Evolutionary conservation across 768 basidiomycete species (phyloP).

Genomic region (Paxillus involutus): DNA sequence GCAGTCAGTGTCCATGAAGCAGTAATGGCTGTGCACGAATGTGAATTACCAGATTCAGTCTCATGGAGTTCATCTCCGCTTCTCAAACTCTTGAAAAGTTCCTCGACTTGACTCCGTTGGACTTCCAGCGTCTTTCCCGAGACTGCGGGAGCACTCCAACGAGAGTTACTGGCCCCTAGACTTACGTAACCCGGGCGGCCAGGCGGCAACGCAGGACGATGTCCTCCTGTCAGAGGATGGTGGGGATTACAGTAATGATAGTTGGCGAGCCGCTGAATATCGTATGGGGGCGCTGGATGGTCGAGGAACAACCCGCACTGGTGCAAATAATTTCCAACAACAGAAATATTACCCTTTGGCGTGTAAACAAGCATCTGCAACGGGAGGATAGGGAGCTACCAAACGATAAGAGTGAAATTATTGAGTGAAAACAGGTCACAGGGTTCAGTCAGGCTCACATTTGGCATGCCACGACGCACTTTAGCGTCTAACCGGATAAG

Average conservation of each 20-base stretch:
- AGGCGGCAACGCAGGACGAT: constrained; percentile 40
- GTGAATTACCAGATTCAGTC: constrained; percentile 75
- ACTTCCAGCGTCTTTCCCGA: constrained; percentile 83
- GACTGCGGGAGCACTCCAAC: constrained; percentile 59
- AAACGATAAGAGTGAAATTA: constrained; percentile 16
- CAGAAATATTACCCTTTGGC: constrained; percentile 87
- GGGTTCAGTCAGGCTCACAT: constrained; percentile 45
- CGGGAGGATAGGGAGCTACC: constrained; percentile 76
- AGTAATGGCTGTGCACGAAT: constrained; percentile 12
- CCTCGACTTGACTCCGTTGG: constrained; percentile 90
- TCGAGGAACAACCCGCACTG: constrained; percentile 70
- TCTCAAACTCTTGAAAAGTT: constrained; percentile 86
- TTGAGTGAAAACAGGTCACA: constrained; percentile 13
- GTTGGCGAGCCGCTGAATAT: constrained; percentile 54
- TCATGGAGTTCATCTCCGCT: constrained; percentile 85
- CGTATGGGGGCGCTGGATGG: constrained; percentile 73
- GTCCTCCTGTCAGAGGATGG: constrained; percentile 73
- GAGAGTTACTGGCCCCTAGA: constrained; percentile 36
- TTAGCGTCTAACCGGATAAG: constrained; percentile 80
- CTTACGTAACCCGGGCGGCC: constrained; percentile 42
- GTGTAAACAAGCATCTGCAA: constrained; percentile 90
- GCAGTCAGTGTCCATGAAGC: constrained; percentile 13
- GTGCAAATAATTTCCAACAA: constrained; percentile 76
- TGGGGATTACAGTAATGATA: constrained; percentile 90
- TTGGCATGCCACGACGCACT: constrained; percentile 61